Evolutionary conservation across 805 yeast species (phyloP).

Genomic region (Candida endomychidarum): DNA sequence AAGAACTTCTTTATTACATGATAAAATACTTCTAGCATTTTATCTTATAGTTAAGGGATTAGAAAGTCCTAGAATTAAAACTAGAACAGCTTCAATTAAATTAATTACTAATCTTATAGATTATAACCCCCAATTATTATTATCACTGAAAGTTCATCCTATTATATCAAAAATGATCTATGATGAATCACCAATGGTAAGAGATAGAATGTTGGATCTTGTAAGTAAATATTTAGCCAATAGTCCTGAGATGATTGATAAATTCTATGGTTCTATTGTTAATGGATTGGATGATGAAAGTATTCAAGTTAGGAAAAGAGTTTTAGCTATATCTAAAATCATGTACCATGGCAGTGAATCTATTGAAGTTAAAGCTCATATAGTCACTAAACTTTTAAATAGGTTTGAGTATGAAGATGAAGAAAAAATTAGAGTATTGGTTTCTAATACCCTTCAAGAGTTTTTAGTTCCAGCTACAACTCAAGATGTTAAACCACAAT

Average conservation of each 20-base stretch:
- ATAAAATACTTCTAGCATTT: background rate
- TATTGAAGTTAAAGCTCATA: constrained; percentile 32
- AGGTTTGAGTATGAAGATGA: constrained; percentile 76
- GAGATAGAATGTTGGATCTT: constrained; percentile 74
- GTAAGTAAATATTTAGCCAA: constrained; percentile 48
- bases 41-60: constrained; percentile 15
- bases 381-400: constrained; percentile 52
- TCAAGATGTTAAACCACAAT: background rate
- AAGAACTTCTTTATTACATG: background rate
- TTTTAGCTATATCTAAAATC: constrained; percentile 49
- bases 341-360: constrained; percentile 42
- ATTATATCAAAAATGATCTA: constrained; percentile 52
- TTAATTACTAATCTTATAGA: constrained; percentile 56
- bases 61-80: constrained; percentile 31
- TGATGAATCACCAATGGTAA: constrained; percentile 68
- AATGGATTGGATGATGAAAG: constrained; percentile 59
- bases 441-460: background rate
- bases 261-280: constrained; percentile 50
- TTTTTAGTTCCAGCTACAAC: background rate
- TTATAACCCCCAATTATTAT: constrained; percentile 51
- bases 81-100: constrained; percentile 59
- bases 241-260: constrained; percentile 45
- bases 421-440: constrained; percentile 23
- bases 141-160: constrained; percentile 48
- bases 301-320: constrained; percentile 61